Evolutionary conservation across 306 rosid genomes (phyloP), one percentile per base, ranked within the genome.

Genomic region (Datisca glomerata): DNA sequence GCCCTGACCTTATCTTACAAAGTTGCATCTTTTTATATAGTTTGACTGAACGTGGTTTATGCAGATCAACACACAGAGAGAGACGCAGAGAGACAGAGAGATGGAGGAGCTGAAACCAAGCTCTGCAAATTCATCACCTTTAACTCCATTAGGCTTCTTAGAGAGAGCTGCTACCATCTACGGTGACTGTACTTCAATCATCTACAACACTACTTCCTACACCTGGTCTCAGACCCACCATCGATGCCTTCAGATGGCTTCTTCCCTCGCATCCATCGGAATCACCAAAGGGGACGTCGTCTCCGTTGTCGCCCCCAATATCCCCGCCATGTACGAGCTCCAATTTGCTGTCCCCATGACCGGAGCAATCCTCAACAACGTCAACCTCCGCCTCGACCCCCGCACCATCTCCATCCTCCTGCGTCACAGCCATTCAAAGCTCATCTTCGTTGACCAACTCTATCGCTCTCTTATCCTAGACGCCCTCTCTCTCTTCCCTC

Each of bases 301-400:
- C n/a, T 80, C 96, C 16, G 78, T 74, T 0, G 8, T 85, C 13
- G 48, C 78, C 10, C 87, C 87, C 51, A 85, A 80, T 57, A 48
- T 61, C 12, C 80, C 81, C 0, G 45, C 84, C 36, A 71, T 74
- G 84, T 85, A 73, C 58, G 85, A 80, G 40, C 81, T 85, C 16
- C 95, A 84, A 2, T 84, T 84, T 41, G 76, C 87, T 0, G 75
- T 80, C 6, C 95, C 95, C 3, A 66, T 85, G 79, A 20, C 74
- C 25, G 93, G 93, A 0, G 85, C 85, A 19, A 24, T 66, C 42
- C 80, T 80, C 60, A 77, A 65, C 71, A 56, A 14, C 65, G 53
- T 80, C 62, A 80, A 80, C 60, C 33, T 63, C 31, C 87, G 89
- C 6, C 80, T 85, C 8, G 78, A 85, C 53, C 47, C 66, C 10